These are phyloP conservation scores for Uronychia setigera DNA, from an alignment of 73 alveolate species.

Conservation along the genomic window DNA sequence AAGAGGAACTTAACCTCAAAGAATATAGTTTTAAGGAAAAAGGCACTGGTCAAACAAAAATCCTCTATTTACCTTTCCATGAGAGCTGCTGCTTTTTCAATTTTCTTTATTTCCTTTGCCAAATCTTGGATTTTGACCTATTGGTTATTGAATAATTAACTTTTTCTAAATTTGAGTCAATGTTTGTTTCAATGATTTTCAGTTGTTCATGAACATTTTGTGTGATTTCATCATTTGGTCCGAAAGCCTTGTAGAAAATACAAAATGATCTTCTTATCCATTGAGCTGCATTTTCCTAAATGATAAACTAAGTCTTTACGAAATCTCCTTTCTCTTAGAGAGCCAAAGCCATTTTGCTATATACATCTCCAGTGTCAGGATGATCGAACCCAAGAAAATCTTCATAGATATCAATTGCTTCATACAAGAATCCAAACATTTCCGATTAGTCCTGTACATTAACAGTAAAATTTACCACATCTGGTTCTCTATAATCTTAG, in stretches of 20 bases:
- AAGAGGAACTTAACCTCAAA: conserved; percentile 32
- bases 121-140: background rate
- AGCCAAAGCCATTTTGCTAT: conserved; percentile 61
- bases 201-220: conserved; percentile 23
- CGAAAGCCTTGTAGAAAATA: conserved; percentile 45
- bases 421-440: conserved; percentile 20
- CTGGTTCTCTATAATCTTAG: conserved; percentile 33
- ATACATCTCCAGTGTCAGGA: conserved; percentile 59
- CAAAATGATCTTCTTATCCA: conserved; percentile 61
- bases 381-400: conserved; percentile 59
- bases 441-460: conserved; percentile 28
- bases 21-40: conserved; percentile 31
- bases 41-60: conserved; percentile 12
- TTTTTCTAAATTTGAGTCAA: conserved; percentile 36
- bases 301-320: conserved; percentile 24
- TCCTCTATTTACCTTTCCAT: conserved; percentile 33
- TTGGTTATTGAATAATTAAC: background rate
- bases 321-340: conserved; percentile 59
- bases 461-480: background rate
- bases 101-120: background rate
- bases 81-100: conserved; percentile 5
- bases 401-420: conserved; percentile 61
- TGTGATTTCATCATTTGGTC: conserved; percentile 56
- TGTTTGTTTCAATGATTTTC: conserved; percentile 36
- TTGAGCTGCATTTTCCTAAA: conserved; percentile 7